Base-by-base conservation (phyloP, 2,329 filamentous ascomycete genomes). In the Dothidotthia symphoricarpi region DNA sequence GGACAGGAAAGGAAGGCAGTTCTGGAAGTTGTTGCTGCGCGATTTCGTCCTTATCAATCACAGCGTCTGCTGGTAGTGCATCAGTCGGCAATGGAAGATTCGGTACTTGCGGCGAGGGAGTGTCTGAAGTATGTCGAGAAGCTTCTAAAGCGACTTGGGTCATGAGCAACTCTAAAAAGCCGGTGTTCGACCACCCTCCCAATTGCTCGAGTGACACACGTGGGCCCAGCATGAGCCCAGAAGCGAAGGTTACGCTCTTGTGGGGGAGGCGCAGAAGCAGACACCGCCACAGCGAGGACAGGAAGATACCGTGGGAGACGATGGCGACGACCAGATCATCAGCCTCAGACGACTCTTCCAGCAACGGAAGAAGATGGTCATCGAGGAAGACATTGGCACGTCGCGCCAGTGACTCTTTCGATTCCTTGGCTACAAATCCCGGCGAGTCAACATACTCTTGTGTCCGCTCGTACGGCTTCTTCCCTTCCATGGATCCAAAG, bases 241-340 rank as follows among this genome's bases (percentile, higher is more conserved):
- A 57, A 4, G 63, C 65, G 16, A 80, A 51, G 1, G 58, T 55
- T 6, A 81, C 65, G 45, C 67, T 74, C 31, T 64, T 65, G 10
- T 65, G 55, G 2, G 70, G 66, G 41, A 87, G 76, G 3, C 78
- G 73, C 10, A 70, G 66, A 6, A 84, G 68, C 11, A 95, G 63
- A 10, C 75, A 73, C 38, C 76, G 75, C 75, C 85, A 83, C 0
- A 95, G 66, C 22, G 80, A 75, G 2, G 80, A 80, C 2, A 95
- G 75, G 27, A 95, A 81, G 44, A 95, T 83, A 12, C 90, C 89
- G 57, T 96, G 90, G 2, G 89, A 85, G 3, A 95, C 85, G 11
- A 95, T 69, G 1, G 81, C 82, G 10, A 88, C 69, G 2, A 72
- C 68, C 6, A 63, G 55, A 9, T 72, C 62, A 12, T 42, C 17